Conservation (phyloP, 768 basidiomycete species). For the Macrolepiota dolichaula region DNA sequence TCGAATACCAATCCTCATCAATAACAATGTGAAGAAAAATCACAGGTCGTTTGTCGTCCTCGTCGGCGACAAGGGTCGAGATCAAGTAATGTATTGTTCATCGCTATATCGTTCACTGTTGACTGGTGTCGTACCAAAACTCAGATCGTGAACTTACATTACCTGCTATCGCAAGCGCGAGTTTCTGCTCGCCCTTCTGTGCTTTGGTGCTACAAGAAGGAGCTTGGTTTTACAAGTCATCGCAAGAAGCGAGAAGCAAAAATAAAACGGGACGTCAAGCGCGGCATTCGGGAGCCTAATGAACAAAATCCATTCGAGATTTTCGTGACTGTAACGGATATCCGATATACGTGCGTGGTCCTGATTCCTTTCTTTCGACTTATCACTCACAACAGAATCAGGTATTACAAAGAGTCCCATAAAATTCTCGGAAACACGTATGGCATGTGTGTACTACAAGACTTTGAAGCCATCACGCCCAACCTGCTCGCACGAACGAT, state of each 20-base stretch:
- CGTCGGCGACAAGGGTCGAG: conserved; percentile 90
- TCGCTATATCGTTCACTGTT: neutral
- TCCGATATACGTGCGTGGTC: conserved; percentile 83
- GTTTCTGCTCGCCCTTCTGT: conserved; percentile 89
- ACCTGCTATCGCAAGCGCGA: conserved; percentile 85
- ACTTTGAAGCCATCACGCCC: conserved; percentile 97
- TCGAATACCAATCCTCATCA: conserved; percentile 88
- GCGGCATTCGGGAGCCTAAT: conserved; percentile 89
- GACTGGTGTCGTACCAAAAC: neutral
- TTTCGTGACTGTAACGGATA: conserved; percentile 97
- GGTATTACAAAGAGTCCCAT: conserved; percentile 96
- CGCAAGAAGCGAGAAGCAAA: conserved; percentile 96
- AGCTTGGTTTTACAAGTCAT: conserved; percentile 94
- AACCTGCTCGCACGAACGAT: conserved; percentile 95
- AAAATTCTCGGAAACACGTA: conserved; percentile 97
- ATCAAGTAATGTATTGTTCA: conserved; percentile 55
- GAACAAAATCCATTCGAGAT: conserved; percentile 98
- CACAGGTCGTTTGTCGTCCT: conserved; percentile 95
- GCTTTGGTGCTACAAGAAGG: conserved; percentile 99
- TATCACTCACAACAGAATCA: conserved; percentile 19
- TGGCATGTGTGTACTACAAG: conserved; percentile 95
- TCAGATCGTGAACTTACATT: conserved; percentile 93
- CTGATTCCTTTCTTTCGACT: neutral
- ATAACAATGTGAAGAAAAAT: conserved; percentile 90
- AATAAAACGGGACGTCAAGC: conserved; percentile 94